Conservation (phyloP, 805 yeast genomes). For the Aciculoconidium aculeatum region DNA sequence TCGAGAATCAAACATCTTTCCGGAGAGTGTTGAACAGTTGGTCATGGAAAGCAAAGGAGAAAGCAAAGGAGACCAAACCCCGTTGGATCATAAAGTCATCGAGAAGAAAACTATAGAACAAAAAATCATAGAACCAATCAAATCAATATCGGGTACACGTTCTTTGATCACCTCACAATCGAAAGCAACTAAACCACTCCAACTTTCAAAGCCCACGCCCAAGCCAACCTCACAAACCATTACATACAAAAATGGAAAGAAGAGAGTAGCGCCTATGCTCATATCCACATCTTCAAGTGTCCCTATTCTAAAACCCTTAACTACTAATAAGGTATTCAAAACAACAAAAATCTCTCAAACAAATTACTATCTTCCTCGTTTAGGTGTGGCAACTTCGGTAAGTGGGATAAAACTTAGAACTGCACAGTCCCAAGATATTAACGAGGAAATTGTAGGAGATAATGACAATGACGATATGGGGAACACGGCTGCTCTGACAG, state of each 20-base stretch:
- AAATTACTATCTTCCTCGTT: slow-evolving; percentile 49
- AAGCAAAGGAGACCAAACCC: no score
- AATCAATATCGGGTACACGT: no score
- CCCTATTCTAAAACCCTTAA: slow-evolving; percentile 10
- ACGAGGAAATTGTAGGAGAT: slow-evolving; percentile 29
- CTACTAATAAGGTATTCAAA: slow-evolving; percentile 16
- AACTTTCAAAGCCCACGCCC: slow-evolving; percentile 5
- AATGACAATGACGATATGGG: slow-evolving; percentile 48
- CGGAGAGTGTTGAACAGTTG: slow-evolving; percentile 81
- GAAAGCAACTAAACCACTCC: slow-evolving; percentile 1
- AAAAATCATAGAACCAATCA: no score
- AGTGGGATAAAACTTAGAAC: slow-evolving; percentile 41
- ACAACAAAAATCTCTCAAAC: slow-evolving; percentile 37
- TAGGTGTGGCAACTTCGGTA: slow-evolving; percentile 61
- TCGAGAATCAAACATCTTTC: slow-evolving; percentile 75
- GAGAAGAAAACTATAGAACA: no score
- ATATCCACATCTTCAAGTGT: slow-evolving; percentile 40
- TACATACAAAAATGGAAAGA: slow-evolving; percentile 68
- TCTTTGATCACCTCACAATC: no score
- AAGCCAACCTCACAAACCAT: slow-evolving; percentile 34
- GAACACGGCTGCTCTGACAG: slow-evolving; percentile 9
- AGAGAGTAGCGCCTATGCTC: slow-evolving; percentile 66
- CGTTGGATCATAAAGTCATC: no score
- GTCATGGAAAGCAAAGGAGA: slow-evolving; percentile 56
- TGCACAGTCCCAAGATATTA: slow-evolving; percentile 7